Evolutionary conservation across 805 yeast genomes (phyloP).

Genomic region (Naumovozyma castellii): DNA sequence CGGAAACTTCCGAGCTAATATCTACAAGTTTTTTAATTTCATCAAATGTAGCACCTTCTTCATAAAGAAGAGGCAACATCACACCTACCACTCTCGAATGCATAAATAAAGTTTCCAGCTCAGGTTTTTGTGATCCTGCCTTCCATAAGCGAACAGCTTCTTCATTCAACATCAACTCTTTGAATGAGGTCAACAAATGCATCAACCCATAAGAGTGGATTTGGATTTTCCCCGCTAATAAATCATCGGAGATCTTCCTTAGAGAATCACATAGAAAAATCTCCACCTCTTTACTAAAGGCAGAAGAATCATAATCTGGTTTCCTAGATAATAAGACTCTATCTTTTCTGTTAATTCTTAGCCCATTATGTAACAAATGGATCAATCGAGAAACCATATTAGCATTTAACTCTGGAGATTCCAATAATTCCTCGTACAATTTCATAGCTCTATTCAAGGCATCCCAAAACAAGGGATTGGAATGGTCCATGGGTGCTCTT

Average conservation of each 20-base stretch:
- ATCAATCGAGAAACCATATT: constrained; percentile 37
- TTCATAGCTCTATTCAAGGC: constrained; percentile 40
- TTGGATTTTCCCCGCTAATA: constrained; percentile 33
- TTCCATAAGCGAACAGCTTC: constrained; percentile 65
- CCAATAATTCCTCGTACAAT: constrained; percentile 36
- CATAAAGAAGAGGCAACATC: constrained; percentile 54
- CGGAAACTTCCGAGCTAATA: constrained; percentile 23
- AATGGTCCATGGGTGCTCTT: constrained; percentile 11
- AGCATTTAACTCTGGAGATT: constrained; percentile 35
- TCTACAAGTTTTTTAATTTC: constrained; percentile 48
- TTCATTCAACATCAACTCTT: constrained; percentile 45
- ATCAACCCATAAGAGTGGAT: constrained; percentile 43
- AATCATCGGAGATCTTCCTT: constrained; percentile 39
- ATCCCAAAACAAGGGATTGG: constrained; percentile 38
- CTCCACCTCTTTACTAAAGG: constrained; percentile 41
- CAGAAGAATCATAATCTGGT: constrained; percentile 47
- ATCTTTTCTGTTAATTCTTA: constrained; percentile 43
- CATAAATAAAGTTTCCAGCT: constrained; percentile 33
- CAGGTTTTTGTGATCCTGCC: constrained; percentile 18
- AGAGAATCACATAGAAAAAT: constrained; percentile 37
- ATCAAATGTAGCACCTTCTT: constrained; percentile 45
- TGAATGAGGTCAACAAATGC: constrained; percentile 44
- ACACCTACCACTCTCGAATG: constrained; percentile 55
- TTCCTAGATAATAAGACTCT: constrained; percentile 42
- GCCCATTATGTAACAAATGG: constrained; percentile 41